Evolutionary conservation across 805 yeast species (phyloP).

Genomic region (Priceomyces melissophilus): DNA sequence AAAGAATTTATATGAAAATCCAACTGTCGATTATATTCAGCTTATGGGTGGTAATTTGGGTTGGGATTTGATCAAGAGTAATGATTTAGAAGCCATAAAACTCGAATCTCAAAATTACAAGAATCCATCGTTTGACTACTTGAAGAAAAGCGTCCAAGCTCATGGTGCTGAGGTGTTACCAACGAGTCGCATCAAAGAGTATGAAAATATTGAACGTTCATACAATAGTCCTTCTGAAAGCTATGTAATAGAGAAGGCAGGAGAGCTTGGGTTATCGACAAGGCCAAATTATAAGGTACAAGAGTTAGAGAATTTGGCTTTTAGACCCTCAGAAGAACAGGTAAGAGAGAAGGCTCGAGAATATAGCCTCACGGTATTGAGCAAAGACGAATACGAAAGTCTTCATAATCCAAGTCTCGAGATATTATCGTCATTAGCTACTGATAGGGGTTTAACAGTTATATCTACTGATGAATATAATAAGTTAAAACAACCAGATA

Average conservation of each 20-base stretch:
- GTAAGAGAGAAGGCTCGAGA: constrained; percentile 17
- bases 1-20: constrained; percentile 14
- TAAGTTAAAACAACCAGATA: constrained; percentile 8
- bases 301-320: constrained; percentile 9
- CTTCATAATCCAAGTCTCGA: constrained; percentile 19
- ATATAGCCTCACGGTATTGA: constrained; percentile 10
- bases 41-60: constrained; percentile 9
- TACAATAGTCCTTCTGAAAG: constrained; percentile 32
- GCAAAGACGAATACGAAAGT: constrained; percentile 7
- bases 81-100: constrained; percentile 15
- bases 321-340: constrained; percentile 24
- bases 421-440: constrained; percentile 18
- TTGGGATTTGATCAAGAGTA: constrained; percentile 10
- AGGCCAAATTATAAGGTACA: constrained; percentile 12
- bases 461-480: constrained; percentile 16
- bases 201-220: constrained; percentile 18
- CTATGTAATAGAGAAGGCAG: constrained; percentile 33
- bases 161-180: constrained; percentile 16
- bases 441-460: constrained; percentile 11
- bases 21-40: constrained; percentile 21
- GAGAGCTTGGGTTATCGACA: constrained; percentile 30
- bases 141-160: constrained; percentile 18
- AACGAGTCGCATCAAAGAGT: constrained; percentile 13
- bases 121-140: constrained; percentile 23
- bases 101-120: constrained; percentile 9